Conservation (phyloP, 192 early-diverging fungal genomes). For the Backusella parvicylindrica region DNA sequence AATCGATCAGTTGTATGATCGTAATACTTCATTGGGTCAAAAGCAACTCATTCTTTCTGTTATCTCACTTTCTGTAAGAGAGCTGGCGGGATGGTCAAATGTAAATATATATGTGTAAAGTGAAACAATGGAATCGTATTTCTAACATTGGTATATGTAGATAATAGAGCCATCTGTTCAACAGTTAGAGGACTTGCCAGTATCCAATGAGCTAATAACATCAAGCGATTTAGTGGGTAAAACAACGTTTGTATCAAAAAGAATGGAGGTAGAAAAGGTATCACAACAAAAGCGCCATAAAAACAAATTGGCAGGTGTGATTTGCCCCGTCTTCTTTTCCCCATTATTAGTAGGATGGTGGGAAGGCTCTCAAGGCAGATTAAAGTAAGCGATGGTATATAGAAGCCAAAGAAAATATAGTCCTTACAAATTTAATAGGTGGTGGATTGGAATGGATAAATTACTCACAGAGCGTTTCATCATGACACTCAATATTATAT, state of each 20-base stretch:
- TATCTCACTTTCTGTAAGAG: not conserved
- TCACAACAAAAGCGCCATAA: not conserved
- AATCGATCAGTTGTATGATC: constrained; percentile 31
- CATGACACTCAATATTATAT: constrained; percentile 27
- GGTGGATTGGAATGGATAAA: constrained; percentile 17
- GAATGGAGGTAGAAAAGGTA: constrained; percentile 3
- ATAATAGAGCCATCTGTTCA: not conserved
- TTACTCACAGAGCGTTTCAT: constrained; percentile 21
- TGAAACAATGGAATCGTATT: not conserved
- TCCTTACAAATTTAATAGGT: not conserved
- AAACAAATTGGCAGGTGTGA: constrained; percentile 16
- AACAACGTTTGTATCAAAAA: not conserved
- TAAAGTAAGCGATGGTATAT: constrained; percentile 2
- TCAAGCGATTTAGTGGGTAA: not conserved
- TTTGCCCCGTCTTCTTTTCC: constrained; percentile 21
- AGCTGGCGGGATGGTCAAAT: not conserved
- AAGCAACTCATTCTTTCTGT: constrained; percentile 9
- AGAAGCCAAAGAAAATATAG: not conserved
- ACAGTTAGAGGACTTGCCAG: not conserved
- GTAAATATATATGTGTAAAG: not conserved
- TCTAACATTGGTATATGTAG: not conserved
- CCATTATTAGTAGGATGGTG: constrained; percentile 33
- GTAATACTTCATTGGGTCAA: constrained; percentile 23
- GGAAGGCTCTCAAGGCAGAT: constrained; percentile 16
- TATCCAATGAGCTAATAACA: not conserved